These are phyloP conservation scores for Diaporthe citri DNA, from an alignment of 2,329 filamentous ascomycete species.

Conservation along the genomic window DNA sequence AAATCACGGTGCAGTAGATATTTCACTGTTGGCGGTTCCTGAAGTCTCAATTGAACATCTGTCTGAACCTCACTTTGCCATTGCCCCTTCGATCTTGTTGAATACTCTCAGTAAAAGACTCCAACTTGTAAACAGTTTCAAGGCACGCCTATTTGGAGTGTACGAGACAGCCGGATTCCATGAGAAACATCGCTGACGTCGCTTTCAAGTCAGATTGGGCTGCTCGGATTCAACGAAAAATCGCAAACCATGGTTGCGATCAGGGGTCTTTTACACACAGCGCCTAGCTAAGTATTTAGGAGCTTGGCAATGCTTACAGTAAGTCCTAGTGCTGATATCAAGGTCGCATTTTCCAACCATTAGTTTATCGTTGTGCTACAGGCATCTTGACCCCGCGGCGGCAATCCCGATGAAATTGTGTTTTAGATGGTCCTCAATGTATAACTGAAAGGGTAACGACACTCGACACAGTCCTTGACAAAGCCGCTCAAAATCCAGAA, in stretches of 20 bases:
- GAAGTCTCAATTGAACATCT: neutral
- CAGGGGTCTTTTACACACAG: neutral
- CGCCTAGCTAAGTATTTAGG: neutral
- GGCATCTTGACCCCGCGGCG: constrained; percentile 16
- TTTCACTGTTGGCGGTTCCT: neutral
- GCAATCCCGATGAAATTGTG: neutral
- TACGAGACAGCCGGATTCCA: neutral
- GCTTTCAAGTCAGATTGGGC: neutral
- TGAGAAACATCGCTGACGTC: neutral
- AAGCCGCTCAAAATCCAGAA: neutral
- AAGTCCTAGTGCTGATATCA: constrained; percentile 8
- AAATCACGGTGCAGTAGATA: neutral
- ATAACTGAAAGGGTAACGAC: neutral
- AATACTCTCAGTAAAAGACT: neutral
- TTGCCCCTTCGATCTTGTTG: neutral
- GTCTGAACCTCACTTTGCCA: neutral
- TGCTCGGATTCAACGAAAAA: neutral
- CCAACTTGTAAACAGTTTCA: too few species aligned
- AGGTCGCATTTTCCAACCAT: neutral
- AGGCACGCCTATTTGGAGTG: neutral
- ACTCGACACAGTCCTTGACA: neutral
- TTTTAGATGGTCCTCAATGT: neutral
- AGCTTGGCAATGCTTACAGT: neutral
- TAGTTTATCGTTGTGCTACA: neutral
- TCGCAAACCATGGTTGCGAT: neutral